Base-by-base conservation (phyloP, 768 basidiomycete species). In the Pleurotus salmoneostramineus region DNA sequence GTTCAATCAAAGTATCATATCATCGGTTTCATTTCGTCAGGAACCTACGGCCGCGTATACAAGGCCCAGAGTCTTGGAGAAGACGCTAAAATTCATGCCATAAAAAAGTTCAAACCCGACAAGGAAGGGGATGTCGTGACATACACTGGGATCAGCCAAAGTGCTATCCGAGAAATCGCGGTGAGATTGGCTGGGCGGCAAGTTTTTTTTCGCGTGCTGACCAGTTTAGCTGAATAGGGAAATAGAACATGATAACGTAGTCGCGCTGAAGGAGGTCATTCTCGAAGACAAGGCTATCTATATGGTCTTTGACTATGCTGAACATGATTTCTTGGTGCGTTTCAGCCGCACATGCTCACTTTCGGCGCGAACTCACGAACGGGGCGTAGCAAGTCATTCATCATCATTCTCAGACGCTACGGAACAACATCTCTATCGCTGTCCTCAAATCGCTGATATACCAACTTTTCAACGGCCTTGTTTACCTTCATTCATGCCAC, bases 61-160 rank as follows among this genome's bases (percentile, higher is more conserved):
- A 98, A 98, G 70, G 97, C 95, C 0, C 83, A 87, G 66, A 89
- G 88, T 66, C 76, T 83, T 47, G 89, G 87, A 10, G 80, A 84
- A 3, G 85, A 88, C 43, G 83, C 79, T 2, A 78, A 75, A 61
- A 80, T 96, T 48, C 89, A 95, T 64, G 97, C 97, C 5, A 98
- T 99, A 76, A 99, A 99, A 79, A 99, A 98, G 72, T 98, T 98
- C 79, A 99, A 99, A 68, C 97, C 96, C 0, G 97, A 99, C 80
- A 98, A 98, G 72, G 97, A 99, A 74, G 96, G 96, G 17, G 97
- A 98, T 67, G 87, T 95, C 0, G 75, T 89, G 52, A 94, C 94
- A 0, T 99, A 98, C 70, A 98, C 96, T 7, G 97, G 96, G 2
- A 94, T 99, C 64, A 95, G 93, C 69, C 97, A 99, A 74, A 96